These are phyloP conservation scores for Penicillium decumbens DNA, from an alignment of 2,329 filamentous ascomycete genomes.

Conservation along the genomic window DNA sequence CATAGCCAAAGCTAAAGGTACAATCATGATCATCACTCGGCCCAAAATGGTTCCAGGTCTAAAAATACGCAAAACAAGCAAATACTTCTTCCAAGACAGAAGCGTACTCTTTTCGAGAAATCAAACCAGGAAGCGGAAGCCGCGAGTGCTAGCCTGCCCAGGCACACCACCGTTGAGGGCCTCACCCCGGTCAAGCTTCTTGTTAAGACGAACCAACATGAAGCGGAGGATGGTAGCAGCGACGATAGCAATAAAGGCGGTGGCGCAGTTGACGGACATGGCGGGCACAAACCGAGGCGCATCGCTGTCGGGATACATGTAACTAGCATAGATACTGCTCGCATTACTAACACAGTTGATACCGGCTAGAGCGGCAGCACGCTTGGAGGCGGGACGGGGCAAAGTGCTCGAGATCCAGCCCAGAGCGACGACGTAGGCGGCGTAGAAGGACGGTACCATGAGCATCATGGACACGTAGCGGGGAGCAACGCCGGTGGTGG, in stretches of 20 bases:
- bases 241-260: constrained; percentile 59
- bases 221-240: constrained; percentile 60
- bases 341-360: constrained; percentile 71
- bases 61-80: not conserved
- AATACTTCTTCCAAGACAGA: not conserved
- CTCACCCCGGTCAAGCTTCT: constrained; percentile 63
- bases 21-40: not conserved
- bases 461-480: constrained; percentile 69
- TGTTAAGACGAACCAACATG: constrained; percentile 62
- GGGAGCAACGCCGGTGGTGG: constrained; percentile 56
- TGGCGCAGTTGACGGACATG: constrained; percentile 65
- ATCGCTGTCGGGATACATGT: constrained; percentile 57
- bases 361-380: constrained; percentile 66
- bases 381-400: constrained; percentile 70
- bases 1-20: not conserved
- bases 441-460: constrained; percentile 62
- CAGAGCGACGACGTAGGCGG: constrained; percentile 62
- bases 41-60: not conserved
- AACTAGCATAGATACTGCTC: constrained; percentile 64
- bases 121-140: constrained; percentile 63
- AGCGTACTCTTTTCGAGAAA: not conserved
- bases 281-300: constrained; percentile 50
- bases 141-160: constrained; percentile 54
- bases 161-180: constrained; percentile 53
- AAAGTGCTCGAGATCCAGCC: constrained; percentile 74